Conservation (phyloP, 768 basidiomycete species). For the Lactarius indigo region DNA sequence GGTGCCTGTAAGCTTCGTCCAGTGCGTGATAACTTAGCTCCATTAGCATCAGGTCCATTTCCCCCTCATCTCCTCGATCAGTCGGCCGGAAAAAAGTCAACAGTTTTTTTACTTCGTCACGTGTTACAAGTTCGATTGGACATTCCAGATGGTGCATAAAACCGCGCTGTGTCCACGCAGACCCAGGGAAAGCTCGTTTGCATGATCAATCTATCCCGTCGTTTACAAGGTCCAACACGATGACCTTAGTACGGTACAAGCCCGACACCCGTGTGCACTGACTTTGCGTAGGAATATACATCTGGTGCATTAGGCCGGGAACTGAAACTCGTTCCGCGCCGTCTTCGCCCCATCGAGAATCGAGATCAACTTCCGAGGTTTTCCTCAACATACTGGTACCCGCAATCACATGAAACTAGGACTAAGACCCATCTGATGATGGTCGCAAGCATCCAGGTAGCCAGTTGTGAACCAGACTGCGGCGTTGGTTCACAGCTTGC, state of each 20-base stretch:
- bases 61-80: not conserved
- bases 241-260: not conserved
- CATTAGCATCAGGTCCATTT: not conserved
- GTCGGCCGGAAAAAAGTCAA: not conserved
- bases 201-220: not conserved
- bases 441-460: not conserved
- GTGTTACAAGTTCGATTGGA: not conserved
- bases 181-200: not conserved
- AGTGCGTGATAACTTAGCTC: no score
- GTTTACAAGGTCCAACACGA: no score
- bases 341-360: not conserved
- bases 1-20: not conserved
- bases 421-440: not conserved
- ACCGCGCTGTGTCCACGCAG: not conserved
- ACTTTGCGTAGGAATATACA: not conserved
- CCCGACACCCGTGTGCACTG: not conserved
- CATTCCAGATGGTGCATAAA: not conserved
- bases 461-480: not conserved
- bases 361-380: not conserved
- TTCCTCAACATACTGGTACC: not conserved
- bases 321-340: not conserved
- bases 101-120: not conserved
- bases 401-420: not conserved
- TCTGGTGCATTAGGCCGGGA: not conserved
- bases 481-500: not conserved